Evolutionary conservation across 169 alveolate genomes (phyloP).

Genomic region (Plasmodium gaboni): DNA sequence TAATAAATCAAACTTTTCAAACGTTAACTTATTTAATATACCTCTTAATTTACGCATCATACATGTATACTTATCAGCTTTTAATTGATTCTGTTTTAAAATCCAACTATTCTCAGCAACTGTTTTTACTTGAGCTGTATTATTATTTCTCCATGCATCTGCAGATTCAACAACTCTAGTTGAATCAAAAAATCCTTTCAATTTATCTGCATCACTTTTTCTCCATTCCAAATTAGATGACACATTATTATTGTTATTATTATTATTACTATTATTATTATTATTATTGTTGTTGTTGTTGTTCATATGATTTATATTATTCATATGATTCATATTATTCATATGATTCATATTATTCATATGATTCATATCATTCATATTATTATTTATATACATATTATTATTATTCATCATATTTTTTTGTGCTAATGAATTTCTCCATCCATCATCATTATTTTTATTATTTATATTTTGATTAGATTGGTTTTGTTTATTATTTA

Average conservation of each 20-base stretch:
- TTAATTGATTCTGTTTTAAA: slow-evolving; percentile 79
- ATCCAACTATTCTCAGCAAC: slow-evolving; percentile 84
- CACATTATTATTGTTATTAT: slow-evolving; percentile 9
- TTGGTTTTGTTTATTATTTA: neutral
- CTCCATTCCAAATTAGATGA: slow-evolving; percentile 39
- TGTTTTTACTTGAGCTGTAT: neutral
- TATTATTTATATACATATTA: slow-evolving; percentile 3
- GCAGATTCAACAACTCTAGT: slow-evolving; percentile 52
- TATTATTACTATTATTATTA: neutral
- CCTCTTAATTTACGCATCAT: slow-evolving; percentile 84
- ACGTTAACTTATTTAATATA: slow-evolving; percentile 82
- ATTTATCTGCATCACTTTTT: slow-evolving; percentile 62
- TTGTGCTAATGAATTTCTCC: slow-evolving; percentile 22
- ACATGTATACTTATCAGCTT: slow-evolving; percentile 80
- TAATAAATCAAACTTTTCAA: slow-evolving; percentile 85
- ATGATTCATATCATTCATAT: neutral
- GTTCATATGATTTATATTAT: neutral
- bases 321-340: neutral
- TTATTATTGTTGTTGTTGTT: neutral
- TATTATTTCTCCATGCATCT: slow-evolving; percentile 77
- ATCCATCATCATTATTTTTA: slow-evolving; percentile 35
- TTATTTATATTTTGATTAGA: neutral
- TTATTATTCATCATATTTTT: neutral
- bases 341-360: slow-evolving; percentile 11
- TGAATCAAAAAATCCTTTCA: slow-evolving; percentile 72